These are phyloP conservation scores for Lanmaoa rubissima DNA, from an alignment of 768 basidiomycete species.

Conservation along the genomic window DNA sequence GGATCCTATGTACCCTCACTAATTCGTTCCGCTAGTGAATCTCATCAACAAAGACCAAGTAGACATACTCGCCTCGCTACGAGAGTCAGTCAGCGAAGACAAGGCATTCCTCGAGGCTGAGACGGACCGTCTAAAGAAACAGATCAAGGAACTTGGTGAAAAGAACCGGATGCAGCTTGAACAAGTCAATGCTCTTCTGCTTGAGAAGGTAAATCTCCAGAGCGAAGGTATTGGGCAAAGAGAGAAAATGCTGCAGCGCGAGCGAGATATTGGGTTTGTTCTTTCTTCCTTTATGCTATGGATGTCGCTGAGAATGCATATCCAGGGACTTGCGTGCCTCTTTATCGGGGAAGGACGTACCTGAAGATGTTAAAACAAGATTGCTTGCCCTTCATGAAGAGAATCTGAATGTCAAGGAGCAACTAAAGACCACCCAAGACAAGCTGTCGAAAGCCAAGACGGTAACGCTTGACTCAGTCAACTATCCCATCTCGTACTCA, in stretches of 20 bases:
- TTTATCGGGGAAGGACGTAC: constrained; percentile 73
- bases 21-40: constrained; percentile 53
- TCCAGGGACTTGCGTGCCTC: constrained; percentile 76
- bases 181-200: constrained; percentile 77
- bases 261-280: constrained; percentile 77
- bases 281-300: background rate
- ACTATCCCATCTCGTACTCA: background rate
- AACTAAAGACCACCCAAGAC: constrained; percentile 66
- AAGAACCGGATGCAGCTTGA: constrained; percentile 91
- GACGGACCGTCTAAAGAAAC: constrained; percentile 57
- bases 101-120: constrained; percentile 74
- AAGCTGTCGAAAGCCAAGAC: constrained; percentile 79
- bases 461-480: constrained; percentile 37
- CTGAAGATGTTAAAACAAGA: constrained; percentile 77
- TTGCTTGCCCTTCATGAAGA: constrained; percentile 78
- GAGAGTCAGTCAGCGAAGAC: constrained; percentile 88
- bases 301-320: background rate
- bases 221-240: constrained; percentile 87
- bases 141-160: constrained; percentile 69
- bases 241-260: constrained; percentile 82
- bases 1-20: background rate
- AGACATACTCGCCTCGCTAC: constrained; percentile 80
- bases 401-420: constrained; percentile 66
- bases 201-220: constrained; percentile 91
- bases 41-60: constrained; percentile 93